phyloP scores from a whole-genome alignment of 2,329 filamentous ascomycete genomes.

The Fusarium nematophilum region DNA sequence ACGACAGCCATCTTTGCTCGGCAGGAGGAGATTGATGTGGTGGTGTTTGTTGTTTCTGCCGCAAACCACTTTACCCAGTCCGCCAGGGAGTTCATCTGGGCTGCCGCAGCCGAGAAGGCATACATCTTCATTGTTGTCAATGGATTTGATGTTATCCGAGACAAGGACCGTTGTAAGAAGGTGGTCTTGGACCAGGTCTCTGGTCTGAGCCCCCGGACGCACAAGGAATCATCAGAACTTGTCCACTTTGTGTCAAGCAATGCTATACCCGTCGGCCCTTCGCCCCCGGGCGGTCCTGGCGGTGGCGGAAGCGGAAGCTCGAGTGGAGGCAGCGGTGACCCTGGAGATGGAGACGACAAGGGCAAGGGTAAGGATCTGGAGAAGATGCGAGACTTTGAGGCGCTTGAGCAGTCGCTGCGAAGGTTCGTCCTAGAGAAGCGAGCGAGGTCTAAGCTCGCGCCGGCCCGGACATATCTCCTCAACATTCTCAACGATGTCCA shows the following conservation, averaged over 20 bases:
- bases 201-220: conserved; percentile 88
- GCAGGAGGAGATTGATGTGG: conserved; percentile 98
- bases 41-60: conserved; percentile 97
- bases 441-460: conserved; percentile 92
- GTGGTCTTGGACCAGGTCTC: conserved; percentile 92
- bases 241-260: conserved; percentile 99
- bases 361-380: conserved; percentile 90
- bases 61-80: conserved; percentile 98
- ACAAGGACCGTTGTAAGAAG: conserved; percentile 90
- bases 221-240: conserved; percentile 90
- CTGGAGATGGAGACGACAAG: conserved; percentile 69
- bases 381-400: conserved; percentile 89
- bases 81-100: conserved; percentile 97
- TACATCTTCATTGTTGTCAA: conserved; percentile 99
- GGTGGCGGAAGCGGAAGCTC: conserved; percentile 65
- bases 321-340: conserved; percentile 67
- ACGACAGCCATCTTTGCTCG: conserved; percentile 97
- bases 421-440: conserved; percentile 97
- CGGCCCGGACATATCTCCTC: conserved; percentile 92
- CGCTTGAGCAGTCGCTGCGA: conserved; percentile 86
- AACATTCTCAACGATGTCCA: conserved; percentile 92
- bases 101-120: conserved; percentile 94
- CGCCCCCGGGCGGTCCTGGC: conserved; percentile 65
- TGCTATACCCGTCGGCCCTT: conserved; percentile 80
- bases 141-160: conserved; percentile 92